These are phyloP conservation scores for Cutaneotrichosporon sp. DNA, from an alignment of 1,284 basidiomycete genomes.

Conservation along the genomic window DNA sequence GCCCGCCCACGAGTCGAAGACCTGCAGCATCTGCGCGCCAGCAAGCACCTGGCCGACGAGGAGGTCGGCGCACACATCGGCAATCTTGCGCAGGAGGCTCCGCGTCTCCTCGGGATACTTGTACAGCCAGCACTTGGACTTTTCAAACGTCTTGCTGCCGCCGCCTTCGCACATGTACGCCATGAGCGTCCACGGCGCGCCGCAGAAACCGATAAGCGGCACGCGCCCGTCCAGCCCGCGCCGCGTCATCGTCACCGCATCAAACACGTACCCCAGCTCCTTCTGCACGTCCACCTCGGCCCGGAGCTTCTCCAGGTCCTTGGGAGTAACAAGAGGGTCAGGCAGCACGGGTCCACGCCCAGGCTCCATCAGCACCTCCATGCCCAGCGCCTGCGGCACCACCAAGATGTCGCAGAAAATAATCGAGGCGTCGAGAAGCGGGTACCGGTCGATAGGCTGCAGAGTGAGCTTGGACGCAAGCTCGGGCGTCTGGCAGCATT, in stretches of 20 bases:
- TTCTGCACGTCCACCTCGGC: slow-evolving; percentile 67
- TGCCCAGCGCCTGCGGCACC: slow-evolving; percentile 89
- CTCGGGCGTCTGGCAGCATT: slow-evolving; percentile 79
- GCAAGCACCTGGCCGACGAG: slow-evolving; percentile 85
- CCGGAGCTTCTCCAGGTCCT: slow-evolving; percentile 61
- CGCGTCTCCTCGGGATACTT: slow-evolving; percentile 77
- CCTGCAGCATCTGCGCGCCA: slow-evolving; percentile 85
- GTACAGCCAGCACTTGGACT: slow-evolving; percentile 87
- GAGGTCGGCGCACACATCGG: slow-evolving; percentile 77
- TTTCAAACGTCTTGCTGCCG: slow-evolving; percentile 77
- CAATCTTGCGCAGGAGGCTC: slow-evolving; percentile 66
- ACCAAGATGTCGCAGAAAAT: slow-evolving; percentile 97
- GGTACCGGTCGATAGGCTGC: slow-evolving; percentile 82
- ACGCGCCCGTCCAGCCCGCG: slow-evolving; percentile 73
- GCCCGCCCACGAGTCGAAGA: slow-evolving; percentile 92
- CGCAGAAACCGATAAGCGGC: slow-evolving; percentile 90
- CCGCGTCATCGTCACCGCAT: slow-evolving; percentile 78
- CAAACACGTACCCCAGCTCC: slow-evolving; percentile 83
- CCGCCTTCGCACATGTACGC: slow-evolving; percentile 96
- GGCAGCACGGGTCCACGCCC: slow-evolving; percentile 71
- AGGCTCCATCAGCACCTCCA: slow-evolving; percentile 89
- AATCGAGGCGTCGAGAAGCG: slow-evolving; percentile 83
- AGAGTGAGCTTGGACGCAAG: slow-evolving; percentile 82
- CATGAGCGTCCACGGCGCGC: slow-evolving; percentile 94
- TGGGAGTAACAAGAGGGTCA: slow-evolving; percentile 68